These are phyloP conservation scores for Penicillium waksmanii DNA, from an alignment of 495 filamentous ascomycete genomes.

Conservation along the genomic window DNA sequence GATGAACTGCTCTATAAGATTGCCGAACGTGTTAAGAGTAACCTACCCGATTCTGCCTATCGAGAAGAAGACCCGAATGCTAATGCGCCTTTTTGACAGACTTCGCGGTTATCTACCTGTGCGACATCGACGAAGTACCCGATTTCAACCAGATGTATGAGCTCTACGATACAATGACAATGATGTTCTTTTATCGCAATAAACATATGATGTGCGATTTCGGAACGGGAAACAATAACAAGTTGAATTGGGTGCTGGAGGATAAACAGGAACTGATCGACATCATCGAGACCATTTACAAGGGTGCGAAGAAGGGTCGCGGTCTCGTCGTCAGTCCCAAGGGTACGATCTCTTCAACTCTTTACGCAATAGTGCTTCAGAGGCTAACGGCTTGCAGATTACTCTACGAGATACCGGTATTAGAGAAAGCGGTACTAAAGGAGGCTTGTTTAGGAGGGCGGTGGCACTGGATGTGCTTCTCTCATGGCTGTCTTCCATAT, in stretches of 20 bases:
- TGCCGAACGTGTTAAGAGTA: constrained; percentile 51
- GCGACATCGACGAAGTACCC: constrained; percentile 93
- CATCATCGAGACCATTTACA: constrained; percentile 97
- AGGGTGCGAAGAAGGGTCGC: constrained; percentile 94
- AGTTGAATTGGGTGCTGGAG: constrained; percentile 94
- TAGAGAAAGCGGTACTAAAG: constrained; percentile 32
- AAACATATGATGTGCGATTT: constrained; percentile 99
- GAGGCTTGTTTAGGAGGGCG: not conserved
- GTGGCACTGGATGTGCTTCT: constrained; percentile 3
- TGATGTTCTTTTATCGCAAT: constrained; percentile 96
- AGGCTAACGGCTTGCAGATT: constrained; percentile 55
- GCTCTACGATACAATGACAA: constrained; percentile 71
- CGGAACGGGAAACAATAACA: constrained; percentile 98
- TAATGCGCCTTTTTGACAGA: constrained; percentile 21
- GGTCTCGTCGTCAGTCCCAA: constrained; percentile 97
- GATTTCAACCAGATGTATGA: constrained; percentile 98
- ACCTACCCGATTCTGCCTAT: not conserved
- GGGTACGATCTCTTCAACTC: constrained; percentile 40
- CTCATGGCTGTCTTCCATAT: constrained; percentile 7
- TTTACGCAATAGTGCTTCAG: not conserved
- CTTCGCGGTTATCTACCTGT: constrained; percentile 89
- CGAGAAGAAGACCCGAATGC: not conserved
- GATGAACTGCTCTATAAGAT: constrained; percentile 89
- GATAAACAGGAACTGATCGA: constrained; percentile 99
- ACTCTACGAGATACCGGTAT: constrained; percentile 83